These are phyloP conservation scores for Collariella sp. DNA, from an alignment of 495 filamentous ascomycete species.

Conservation along the genomic window DNA sequence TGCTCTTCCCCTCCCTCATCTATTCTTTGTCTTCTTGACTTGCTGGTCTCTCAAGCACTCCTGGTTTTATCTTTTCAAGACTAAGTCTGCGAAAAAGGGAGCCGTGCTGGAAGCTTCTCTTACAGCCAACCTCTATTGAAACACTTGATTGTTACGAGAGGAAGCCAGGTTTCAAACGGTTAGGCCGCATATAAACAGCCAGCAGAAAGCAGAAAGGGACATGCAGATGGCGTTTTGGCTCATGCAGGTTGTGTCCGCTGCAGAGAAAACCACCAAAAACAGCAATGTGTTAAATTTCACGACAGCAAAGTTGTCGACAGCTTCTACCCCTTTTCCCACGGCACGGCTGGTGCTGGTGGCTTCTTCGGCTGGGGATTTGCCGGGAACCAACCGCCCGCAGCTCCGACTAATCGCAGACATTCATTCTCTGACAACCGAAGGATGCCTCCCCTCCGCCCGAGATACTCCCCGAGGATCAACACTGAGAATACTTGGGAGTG, in stretches of 20 bases:
- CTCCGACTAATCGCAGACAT: neutral
- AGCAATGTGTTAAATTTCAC: too few relatives aligned
- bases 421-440: too few relatives aligned
- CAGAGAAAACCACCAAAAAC: neutral
- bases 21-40: too few relatives aligned
- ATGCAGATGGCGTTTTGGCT: neutral
- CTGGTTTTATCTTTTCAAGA: too few relatives aligned
- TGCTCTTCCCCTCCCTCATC: too few relatives aligned
- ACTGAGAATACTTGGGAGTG: too few relatives aligned
- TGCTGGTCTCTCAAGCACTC: too few relatives aligned
- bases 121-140: slow-evolving; percentile 14
- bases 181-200: neutral
- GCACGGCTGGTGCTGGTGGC: too few relatives aligned
- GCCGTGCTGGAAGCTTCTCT: neutral
- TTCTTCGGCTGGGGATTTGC: neutral
- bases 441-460: too few relatives aligned
- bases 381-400: neutral
- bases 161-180: neutral
- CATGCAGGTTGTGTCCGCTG: neutral
- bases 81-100: neutral
- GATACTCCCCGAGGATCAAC: too few relatives aligned
- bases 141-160: neutral
- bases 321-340: too few relatives aligned
- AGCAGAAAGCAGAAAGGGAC: neutral
- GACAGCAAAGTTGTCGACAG: too few relatives aligned